A percentile compares a stretch with the other conserved stretches of the same genome.
Evolutionary conservation across 2,329 filamentous ascomycete genomes (phyloP).

Genomic region (Neofusicoccum kwambonambiense): DNA sequence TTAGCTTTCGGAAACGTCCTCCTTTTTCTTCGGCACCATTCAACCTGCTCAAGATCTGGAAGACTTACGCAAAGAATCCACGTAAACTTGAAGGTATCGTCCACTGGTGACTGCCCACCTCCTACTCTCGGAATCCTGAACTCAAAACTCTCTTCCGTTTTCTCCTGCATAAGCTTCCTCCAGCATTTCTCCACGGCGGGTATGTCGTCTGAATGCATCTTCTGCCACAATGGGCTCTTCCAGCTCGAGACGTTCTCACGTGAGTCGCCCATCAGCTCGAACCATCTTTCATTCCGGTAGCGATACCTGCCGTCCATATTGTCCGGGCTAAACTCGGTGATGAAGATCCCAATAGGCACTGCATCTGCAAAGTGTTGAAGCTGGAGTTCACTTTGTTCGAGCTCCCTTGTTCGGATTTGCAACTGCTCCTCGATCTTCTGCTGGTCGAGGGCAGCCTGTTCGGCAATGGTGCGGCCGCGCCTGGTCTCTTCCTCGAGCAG

Average conservation of each 20-base stretch:
- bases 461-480: slow-evolving; percentile 22
- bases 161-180: slow-evolving; percentile 14
- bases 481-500: slow-evolving; percentile 34
- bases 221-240: slow-evolving; percentile 14
- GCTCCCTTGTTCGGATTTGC: slow-evolving; percentile 4
- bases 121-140: slow-evolving; percentile 8
- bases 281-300: slow-evolving; percentile 21
- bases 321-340: slow-evolving; percentile 14
- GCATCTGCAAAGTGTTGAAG: slow-evolving; percentile 17
- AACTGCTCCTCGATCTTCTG: slow-evolving; percentile 25
- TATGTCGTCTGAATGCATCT: slow-evolving; percentile 12
- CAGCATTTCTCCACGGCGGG: background rate
- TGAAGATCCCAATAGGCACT: slow-evolving; percentile 16
- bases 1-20: background rate
- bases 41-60: background rate
- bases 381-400: slow-evolving; percentile 16
- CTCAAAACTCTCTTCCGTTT: slow-evolving; percentile 12
- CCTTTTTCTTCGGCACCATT: background rate
- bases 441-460: slow-evolving; percentile 34
- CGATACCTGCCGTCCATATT: slow-evolving; percentile 18
- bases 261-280: slow-evolving; percentile 16
- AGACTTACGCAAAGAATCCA: slow-evolving; percentile 15
- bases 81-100: slow-evolving; percentile 2
- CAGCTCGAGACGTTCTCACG: background rate
- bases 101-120: background rate